Evolutionary conservation across 768 basidiomycete species (phyloP).

Genomic region (Leccinum ochraceum): DNA sequence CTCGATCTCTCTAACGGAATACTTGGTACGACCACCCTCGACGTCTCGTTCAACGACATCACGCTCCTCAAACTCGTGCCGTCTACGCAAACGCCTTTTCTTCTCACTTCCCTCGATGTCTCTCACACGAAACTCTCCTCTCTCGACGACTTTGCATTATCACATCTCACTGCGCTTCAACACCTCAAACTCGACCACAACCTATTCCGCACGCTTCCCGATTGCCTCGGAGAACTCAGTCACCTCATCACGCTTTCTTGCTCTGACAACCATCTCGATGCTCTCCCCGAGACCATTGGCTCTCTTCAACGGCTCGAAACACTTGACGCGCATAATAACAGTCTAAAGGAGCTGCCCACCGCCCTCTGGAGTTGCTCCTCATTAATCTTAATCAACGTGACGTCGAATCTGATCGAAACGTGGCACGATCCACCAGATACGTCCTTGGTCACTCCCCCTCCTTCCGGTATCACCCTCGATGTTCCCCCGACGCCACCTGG

Average conservation of each 20-base stretch:
- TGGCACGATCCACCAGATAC: conserved; percentile 66
- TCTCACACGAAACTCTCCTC: conserved; percentile 87
- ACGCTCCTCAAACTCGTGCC: conserved; percentile 69
- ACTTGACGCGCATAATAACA: conserved; percentile 92
- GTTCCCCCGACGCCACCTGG: conserved; percentile 14
- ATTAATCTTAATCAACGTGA: conserved; percentile 75
- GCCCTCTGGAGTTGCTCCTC: conserved; percentile 83
- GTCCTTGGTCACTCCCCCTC: conserved; percentile 26
- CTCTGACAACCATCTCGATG: conserved; percentile 86
- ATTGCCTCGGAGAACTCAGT: conserved; percentile 73
- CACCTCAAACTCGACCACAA: conserved; percentile 83
- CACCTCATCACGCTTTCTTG: conserved; percentile 76
- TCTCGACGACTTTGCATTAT: conserved; percentile 71
- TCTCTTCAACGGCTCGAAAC: conserved; percentile 68
- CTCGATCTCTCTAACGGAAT: conserved; percentile 79
- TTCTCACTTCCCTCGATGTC: conserved; percentile 78
- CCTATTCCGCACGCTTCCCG: conserved; percentile 79
- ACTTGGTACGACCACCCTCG: conserved; percentile 54
- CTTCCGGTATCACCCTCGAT: conserved; percentile 28
- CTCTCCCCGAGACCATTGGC: conserved; percentile 77
- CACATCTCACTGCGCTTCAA: conserved; percentile 70
- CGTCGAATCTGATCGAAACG: conserved; percentile 78
- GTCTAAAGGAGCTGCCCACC: conserved; percentile 70
- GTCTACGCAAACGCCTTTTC: conserved; percentile 46
- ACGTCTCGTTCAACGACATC: conserved; percentile 87